Evolutionary conservation across 2,329 filamentous ascomycete genomes (phyloP), one percentile per base, ranked within the genome.

Genomic region (Fusarium penzigii): DNA sequence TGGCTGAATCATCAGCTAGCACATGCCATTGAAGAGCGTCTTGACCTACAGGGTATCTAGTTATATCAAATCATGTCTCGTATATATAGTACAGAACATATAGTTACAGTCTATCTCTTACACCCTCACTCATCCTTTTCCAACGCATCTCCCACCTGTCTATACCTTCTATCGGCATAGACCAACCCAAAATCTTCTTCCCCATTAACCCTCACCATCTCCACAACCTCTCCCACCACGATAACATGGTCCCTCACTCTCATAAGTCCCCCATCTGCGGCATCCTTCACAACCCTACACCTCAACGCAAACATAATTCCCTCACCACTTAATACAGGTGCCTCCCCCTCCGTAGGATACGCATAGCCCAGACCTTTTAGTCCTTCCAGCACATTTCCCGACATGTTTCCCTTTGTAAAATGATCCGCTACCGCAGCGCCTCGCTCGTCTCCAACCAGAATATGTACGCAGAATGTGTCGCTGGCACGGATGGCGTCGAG

Each of bases 391-490:
- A 75, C 66, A 16, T 70, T 65, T 5, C 68, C 68, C 2, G 65
- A 70, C 3, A 67, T 59, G 49, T 83, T 82, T 0, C 80, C 80
- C 39, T 73, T 64, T 5, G 79, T 76, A 56, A 84, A 82, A 52
- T 78, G 74, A 46, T 79, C 74, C 1, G 82, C 82, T 4, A 84
- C 70, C 6, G 66, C 64, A 6, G 77, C 81, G 11, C 81, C 82
- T 1, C 66, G 60, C 6, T 65, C 68, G 39, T 80, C 75, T 6
- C 75, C 78, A 0, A 73, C 68, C 1, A 85, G 74, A 6, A 85
- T 64, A 53, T 85, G 82, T 13, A 84, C 73, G 51, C 83, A 83
- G 64, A 85, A 84, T 13, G 61, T 62, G 1, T 74, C 59, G 41
- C 70, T 76, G 13, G 62, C 65, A 14, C 64, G 55, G 17, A 85